Conservation (phyloP, 176 grass and related monocot species). For the Avena eriantha region DNA sequence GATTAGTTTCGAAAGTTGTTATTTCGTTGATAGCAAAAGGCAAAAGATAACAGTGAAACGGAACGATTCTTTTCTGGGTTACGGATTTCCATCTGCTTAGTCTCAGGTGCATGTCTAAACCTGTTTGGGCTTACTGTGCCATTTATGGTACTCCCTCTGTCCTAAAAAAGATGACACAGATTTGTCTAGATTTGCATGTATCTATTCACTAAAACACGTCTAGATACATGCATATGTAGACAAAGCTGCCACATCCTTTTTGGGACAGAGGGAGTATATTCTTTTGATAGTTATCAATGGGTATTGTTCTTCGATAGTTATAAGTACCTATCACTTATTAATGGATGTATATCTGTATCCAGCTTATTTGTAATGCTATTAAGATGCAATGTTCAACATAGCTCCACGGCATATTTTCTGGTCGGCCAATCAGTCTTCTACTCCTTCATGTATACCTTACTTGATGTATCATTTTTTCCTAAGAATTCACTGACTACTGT, state of each 20-base stretch:
- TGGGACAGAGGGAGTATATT: background rate
- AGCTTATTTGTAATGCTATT: background rate
- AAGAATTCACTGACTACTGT: background rate
- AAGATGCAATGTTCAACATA: background rate
- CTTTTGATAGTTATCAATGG: background rate
- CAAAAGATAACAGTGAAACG: background rate
- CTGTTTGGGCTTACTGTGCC: background rate
- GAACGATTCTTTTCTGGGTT: background rate
- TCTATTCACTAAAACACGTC: too few relatives aligned
- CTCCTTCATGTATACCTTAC: background rate
- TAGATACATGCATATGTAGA: too few relatives aligned
- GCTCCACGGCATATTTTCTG: background rate
- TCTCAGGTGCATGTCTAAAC: background rate
- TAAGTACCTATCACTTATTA: too few relatives aligned
- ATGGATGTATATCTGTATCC: background rate
- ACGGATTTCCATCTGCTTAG: background rate
- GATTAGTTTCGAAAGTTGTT: background rate
- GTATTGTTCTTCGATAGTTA: background rate
- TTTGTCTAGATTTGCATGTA: too few relatives aligned
- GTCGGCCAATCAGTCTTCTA: background rate
- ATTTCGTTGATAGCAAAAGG: background rate
- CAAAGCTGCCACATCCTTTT: too few relatives aligned
- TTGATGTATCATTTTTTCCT: background rate
- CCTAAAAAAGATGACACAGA: too few relatives aligned
- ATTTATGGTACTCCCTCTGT: background rate